Evolutionary conservation across 495 filamentous ascomycete genomes (phyloP).

Genomic region (Podospora pseudoanserina): DNA sequence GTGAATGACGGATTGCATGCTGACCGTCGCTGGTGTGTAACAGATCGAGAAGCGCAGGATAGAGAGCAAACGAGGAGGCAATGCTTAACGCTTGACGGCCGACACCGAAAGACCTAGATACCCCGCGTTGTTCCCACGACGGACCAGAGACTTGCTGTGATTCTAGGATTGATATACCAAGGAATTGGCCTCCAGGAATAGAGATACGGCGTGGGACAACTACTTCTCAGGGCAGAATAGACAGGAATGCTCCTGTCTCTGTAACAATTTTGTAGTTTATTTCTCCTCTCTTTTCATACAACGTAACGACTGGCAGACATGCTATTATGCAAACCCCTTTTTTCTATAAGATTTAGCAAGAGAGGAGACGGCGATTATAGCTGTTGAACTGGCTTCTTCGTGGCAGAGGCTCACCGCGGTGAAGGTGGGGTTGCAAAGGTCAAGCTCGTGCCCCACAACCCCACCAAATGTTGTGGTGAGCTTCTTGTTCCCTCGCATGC

Average conservation of each 20-base stretch:
- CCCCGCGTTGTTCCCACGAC: background rate
- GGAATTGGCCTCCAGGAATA: too few relatives aligned
- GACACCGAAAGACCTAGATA: background rate
- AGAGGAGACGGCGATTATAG: background rate
- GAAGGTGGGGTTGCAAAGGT: conserved; percentile 10
- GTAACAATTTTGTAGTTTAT: background rate
- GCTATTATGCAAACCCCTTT: background rate
- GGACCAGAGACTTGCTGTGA: background rate
- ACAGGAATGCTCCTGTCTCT: background rate
- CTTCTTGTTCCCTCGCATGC: background rate
- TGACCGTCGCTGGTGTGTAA: conserved; percentile 16
- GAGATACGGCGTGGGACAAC: background rate
- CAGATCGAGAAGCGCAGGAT: conserved; percentile 52
- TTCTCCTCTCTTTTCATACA: background rate
- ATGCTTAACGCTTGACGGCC: background rate
- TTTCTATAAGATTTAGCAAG: background rate
- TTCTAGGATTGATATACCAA: too few relatives aligned
- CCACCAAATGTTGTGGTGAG: conserved; percentile 2
- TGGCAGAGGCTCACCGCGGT: background rate
- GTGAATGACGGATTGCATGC: background rate
- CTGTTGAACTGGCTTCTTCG: background rate
- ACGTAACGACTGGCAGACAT: background rate
- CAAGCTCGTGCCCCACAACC: conserved; percentile 5
- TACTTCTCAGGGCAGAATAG: background rate
- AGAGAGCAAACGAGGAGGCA: conserved; percentile 35